Conservation (phyloP, 2,329 filamentous ascomycete species). For the Aspergillus awamori region DNA sequence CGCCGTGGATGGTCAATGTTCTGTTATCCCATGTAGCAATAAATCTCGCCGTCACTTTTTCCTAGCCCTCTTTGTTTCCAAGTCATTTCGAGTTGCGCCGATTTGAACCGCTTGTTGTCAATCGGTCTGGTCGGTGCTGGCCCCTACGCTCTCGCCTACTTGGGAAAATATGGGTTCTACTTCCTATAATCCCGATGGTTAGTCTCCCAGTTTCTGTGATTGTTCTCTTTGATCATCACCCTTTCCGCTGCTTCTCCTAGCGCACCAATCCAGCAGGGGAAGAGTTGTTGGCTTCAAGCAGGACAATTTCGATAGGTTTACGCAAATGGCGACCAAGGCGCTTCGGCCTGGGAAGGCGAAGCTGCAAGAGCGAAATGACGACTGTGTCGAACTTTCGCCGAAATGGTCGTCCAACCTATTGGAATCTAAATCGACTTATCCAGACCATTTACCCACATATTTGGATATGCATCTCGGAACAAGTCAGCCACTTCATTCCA, state of each 20-base stretch:
- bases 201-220: constrained; percentile 29
- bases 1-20: constrained; percentile 11
- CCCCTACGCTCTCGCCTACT: constrained; percentile 22
- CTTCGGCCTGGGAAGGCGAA: neutral
- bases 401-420: neutral
- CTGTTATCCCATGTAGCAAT: constrained; percentile 26
- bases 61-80: constrained; percentile 7
- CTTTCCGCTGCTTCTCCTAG: constrained; percentile 3
- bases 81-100: constrained; percentile 18
- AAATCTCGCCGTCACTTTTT: constrained; percentile 14
- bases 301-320: constrained; percentile 2
- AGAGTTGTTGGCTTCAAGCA: constrained; percentile 5
- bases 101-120: constrained; percentile 21
- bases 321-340: neutral
- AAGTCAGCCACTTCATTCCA: constrained; percentile 17
- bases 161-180: constrained; percentile 38
- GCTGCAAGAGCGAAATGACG: constrained; percentile 1
- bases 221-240: constrained; percentile 19
- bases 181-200: constrained; percentile 43
- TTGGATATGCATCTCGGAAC: constrained; percentile 13
- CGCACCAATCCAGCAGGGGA: neutral
- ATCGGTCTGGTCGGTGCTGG: constrained; percentile 28
- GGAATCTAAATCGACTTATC: neutral
- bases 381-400: neutral
- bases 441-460: constrained; percentile 10